Percentiles rank a stretch among this genome's conserved stretches.
Evolutionary conservation across 495 filamentous ascomycete genomes (phyloP).

Genomic region (Aspergillus leporis): DNA sequence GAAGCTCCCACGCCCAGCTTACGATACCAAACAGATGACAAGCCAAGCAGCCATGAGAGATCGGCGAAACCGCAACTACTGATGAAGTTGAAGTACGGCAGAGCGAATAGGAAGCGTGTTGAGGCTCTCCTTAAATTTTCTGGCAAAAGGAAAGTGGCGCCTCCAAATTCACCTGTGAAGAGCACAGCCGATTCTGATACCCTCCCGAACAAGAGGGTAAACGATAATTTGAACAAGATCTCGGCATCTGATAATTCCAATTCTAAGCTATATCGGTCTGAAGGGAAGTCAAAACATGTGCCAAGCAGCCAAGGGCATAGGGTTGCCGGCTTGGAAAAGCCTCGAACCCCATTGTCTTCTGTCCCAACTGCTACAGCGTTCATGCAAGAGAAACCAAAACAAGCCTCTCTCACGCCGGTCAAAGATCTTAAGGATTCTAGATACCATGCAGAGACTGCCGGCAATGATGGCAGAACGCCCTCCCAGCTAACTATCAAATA

Average conservation of each 20-base stretch:
- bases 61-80: slow-evolving; percentile 24
- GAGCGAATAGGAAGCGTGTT: slow-evolving; percentile 42
- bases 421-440: slow-evolving; percentile 32
- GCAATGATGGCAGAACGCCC: slow-evolving; percentile 34
- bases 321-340: slow-evolving; percentile 24
- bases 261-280: slow-evolving; percentile 16
- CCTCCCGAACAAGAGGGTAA: slow-evolving; percentile 16
- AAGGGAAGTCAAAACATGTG: slow-evolving; percentile 23
- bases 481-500: slow-evolving; percentile 27
- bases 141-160: slow-evolving; percentile 37
- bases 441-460: slow-evolving; percentile 26
- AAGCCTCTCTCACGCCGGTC: slow-evolving; percentile 26
- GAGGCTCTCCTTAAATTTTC: slow-evolving; percentile 46
- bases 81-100: slow-evolving; percentile 44
- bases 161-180: slow-evolving; percentile 29
- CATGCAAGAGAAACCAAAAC: slow-evolving; percentile 31
- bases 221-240: slow-evolving; percentile 8
- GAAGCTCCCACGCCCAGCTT: slow-evolving; percentile 5
- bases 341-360: slow-evolving; percentile 23
- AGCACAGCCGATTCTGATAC: slow-evolving; percentile 27
- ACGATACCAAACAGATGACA: background rate
- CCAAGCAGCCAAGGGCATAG: slow-evolving; percentile 21
- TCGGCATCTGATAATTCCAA: slow-evolving; percentile 11
- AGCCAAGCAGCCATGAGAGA: background rate
- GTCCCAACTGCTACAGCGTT: slow-evolving; percentile 12